Conservation (phyloP, 768 basidiomycete species). For the Glaciozyma martinii region DNA sequence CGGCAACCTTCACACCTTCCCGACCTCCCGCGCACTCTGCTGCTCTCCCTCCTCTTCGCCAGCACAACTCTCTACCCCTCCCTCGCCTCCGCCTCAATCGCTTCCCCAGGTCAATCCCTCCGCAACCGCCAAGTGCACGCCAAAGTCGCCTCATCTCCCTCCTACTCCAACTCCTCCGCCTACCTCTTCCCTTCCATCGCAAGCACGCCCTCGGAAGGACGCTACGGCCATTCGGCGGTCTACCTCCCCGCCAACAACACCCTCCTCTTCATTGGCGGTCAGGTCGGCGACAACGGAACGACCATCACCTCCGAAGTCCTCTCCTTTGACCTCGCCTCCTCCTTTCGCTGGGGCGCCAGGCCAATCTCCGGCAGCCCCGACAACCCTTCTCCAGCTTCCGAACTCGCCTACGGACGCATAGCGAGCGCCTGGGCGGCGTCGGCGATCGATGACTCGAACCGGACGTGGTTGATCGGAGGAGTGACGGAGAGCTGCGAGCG, state of each 20-base stretch:
- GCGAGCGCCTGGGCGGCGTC: slow-evolving; percentile 17
- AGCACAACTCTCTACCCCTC: too few species aligned
- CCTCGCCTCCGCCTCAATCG: too few species aligned
- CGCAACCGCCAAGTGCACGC: too few species aligned
- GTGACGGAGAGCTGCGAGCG: slow-evolving; percentile 20
- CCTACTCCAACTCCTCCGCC: background rate
- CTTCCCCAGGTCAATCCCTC: too few species aligned
- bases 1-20: too few species aligned
- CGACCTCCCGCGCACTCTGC: too few species aligned
- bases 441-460: background rate
- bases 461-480: slow-evolving; percentile 26
- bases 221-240: slow-evolving; percentile 30
- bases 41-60: too few species aligned
- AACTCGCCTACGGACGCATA: background rate
- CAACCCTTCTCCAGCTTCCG: slow-evolving; percentile 7
- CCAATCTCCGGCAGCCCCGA: slow-evolving; percentile 18
- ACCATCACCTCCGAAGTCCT: slow-evolving; percentile 24
- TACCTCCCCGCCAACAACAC: slow-evolving; percentile 10
- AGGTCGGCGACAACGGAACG: slow-evolving; percentile 8
- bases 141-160: background rate
- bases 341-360: slow-evolving; percentile 16
- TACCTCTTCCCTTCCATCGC: background rate
- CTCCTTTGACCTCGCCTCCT: slow-evolving; percentile 19
- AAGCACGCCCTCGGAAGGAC: background rate
- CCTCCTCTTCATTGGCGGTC: slow-evolving; percentile 30